Base-by-base conservation (phyloP, 768 basidiomycete species). In the Rhizopogon rudus region DNA sequence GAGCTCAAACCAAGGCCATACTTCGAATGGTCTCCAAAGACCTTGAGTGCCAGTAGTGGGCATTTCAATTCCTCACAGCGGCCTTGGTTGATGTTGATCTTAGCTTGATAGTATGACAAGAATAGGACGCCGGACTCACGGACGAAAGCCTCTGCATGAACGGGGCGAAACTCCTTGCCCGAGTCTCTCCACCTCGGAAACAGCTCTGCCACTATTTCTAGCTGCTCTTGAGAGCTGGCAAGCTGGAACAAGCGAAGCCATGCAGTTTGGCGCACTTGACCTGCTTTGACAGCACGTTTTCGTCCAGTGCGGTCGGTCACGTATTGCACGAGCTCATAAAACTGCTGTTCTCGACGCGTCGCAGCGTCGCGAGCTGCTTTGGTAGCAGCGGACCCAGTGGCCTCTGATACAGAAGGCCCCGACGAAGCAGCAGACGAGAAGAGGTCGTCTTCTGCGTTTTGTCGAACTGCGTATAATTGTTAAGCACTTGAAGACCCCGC, bases 11-110 rank as follows among this genome's bases (percentile, higher is more conserved):
- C 65, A 16, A 88, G 59, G 49, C 80, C 77, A 65, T 87, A 86
- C 63, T 82, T 83, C 13, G 82, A 72, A 54, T 78, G 84, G 63
- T 88, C 71, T 20, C 81, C 79, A 62, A 86, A 84, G 20, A 86
- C 79, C 35, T 78, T 70, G 12, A 89, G 70, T 3, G 85, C 84
- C 40, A 87, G 75, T 25, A 69, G 61, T 3, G 82, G 81, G 54
- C 81, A 81, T 13, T 69, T 63, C 1, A 87, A 75, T 61, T 85
- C 77, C 56, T 78, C 73, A 52, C 85, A 88, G 8, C 87, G 86
- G 22, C 80, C 86, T 89, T 37, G 39, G 40, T 17, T 35, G 43
- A 16, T n/a, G 40, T 17, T 35, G 41, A 16, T n/a, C 8, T 40
- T 10, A 37, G 55, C 44, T 2, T 50, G 16, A 49, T 20, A 25